A percentile compares a stretch with the other conserved stretches of the same genome.
These are phyloP conservation scores for Aspergillus bombycis DNA, from an alignment of 2,329 filamentous ascomycete species.

Conservation along the genomic window DNA sequence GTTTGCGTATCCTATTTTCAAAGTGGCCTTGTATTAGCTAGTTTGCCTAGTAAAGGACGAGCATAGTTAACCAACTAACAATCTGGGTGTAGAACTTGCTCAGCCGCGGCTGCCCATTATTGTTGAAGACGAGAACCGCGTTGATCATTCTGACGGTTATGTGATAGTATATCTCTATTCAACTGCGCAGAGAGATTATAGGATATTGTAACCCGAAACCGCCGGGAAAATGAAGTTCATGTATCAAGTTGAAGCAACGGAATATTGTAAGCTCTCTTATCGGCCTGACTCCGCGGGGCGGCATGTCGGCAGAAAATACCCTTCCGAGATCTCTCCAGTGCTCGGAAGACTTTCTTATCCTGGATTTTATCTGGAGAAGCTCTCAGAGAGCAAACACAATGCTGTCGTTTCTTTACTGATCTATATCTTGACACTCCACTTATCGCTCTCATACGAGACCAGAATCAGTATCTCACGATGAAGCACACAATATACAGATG, in stretches of 20 bases:
- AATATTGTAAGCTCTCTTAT: conserved; percentile 18
- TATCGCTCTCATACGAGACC: background rate
- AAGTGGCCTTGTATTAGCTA: conserved; percentile 1
- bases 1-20: conserved; percentile 85
- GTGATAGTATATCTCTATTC: background rate
- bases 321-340: background rate
- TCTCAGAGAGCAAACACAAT: background rate
- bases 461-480: background rate
- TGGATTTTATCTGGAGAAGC: conserved; percentile 20
- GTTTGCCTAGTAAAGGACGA: background rate
- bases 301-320: conserved; percentile 19
- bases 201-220: background rate
- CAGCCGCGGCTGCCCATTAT: conserved; percentile 91
- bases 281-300: conserved; percentile 11
- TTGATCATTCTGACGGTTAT: conserved; percentile 75
- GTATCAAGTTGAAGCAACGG: background rate
- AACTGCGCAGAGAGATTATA: background rate
- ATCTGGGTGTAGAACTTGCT: conserved; percentile 99
- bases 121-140: conserved; percentile 98
- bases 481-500: conserved; percentile 7
- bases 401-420: background rate
- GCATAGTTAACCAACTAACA: conserved; percentile 52
- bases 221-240: background rate
- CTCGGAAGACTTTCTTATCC: conserved; percentile 21
- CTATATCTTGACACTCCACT: background rate